A percentile compares a stretch with the other conserved stretches of the same genome.
Evolutionary conservation across 768 basidiomycete genomes (phyloP).

Genomic region (Daedaleopsis sinensis): DNA sequence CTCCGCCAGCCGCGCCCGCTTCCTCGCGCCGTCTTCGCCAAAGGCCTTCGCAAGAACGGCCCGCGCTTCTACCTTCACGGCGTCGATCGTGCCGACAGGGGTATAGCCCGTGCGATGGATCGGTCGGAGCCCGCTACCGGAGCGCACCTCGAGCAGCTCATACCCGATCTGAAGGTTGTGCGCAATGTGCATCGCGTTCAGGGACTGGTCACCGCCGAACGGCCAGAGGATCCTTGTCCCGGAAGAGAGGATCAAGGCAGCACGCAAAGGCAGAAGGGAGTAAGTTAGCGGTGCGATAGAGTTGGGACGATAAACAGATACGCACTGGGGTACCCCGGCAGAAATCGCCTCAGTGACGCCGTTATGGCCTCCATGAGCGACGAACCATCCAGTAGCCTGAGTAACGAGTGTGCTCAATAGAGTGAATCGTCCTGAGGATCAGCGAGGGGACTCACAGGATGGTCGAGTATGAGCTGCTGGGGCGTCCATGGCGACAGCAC

Average conservation of each 20-base stretch:
- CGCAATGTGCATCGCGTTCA: slow-evolving; percentile 22
- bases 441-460: slow-evolving; percentile 22
- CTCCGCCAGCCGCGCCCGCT: slow-evolving; percentile 23
- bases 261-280: too few relatives aligned
- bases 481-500: slow-evolving; percentile 29
- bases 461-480: slow-evolving; percentile 29
- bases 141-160: slow-evolving; percentile 28
- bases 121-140: slow-evolving; percentile 20
- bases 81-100: slow-evolving; percentile 25
- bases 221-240: slow-evolving; percentile 32
- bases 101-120: slow-evolving; percentile 21
- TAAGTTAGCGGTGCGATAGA: neutral
- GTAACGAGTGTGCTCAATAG: too few relatives aligned
- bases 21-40: slow-evolving; percentile 27
- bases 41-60: slow-evolving; percentile 23
- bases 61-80: slow-evolving; percentile 21
- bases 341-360: slow-evolving; percentile 27
- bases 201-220: slow-evolving; percentile 28
- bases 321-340: slow-evolving; percentile 23
- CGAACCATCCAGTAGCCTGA: slow-evolving; percentile 29
- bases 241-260: too few relatives aligned
- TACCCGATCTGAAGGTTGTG: slow-evolving; percentile 20
- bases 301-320: slow-evolving; percentile 8
- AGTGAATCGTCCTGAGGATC: neutral
- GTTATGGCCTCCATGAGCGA: slow-evolving; percentile 32